phyloP scores from a whole-genome alignment of 164 flowering plant species.

The Litsea cubeba region DNA sequence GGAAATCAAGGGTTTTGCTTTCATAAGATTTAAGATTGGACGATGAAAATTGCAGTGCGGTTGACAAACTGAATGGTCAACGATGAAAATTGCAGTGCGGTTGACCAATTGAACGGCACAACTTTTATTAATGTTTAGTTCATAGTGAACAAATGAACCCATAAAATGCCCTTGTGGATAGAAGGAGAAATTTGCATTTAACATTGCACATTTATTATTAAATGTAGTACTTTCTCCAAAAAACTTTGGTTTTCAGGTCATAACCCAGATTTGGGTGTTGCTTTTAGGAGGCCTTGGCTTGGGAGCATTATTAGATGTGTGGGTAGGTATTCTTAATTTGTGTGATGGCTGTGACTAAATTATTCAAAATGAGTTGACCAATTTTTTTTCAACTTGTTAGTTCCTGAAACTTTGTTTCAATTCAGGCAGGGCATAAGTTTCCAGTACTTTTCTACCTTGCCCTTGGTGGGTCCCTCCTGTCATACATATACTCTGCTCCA shows the following conservation, averaged over 20 bases:
- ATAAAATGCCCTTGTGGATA: too few species aligned
- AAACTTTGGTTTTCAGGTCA: slow-evolving; percentile 45
- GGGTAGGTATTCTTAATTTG: slow-evolving; percentile 50
- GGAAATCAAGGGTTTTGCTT: too few species aligned
- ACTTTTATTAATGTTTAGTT: too few species aligned
- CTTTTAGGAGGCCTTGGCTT: slow-evolving; percentile 83
- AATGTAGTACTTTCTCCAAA: neutral
- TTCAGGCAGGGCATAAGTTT: slow-evolving; percentile 82
- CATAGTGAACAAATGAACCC: too few species aligned
- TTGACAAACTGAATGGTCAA: too few species aligned
- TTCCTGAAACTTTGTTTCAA: slow-evolving; percentile 9
- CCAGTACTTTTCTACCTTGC: slow-evolving; percentile 85
- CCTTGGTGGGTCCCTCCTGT: slow-evolving; percentile 82
- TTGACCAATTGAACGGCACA: too few species aligned
- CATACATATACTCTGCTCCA: slow-evolving; percentile 95
- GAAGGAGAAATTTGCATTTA: neutral
- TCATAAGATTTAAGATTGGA: too few species aligned
- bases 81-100: too few species aligned
- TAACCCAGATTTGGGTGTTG: slow-evolving; percentile 85
- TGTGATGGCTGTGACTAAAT: neutral
- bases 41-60: too few species aligned
- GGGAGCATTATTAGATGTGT: slow-evolving; percentile 74
- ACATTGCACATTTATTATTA: neutral
- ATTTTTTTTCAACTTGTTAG: neutral
- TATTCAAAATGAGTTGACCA: neutral